Evolutionary conservation across 2,329 filamentous ascomycete genomes (phyloP).

Genomic region (Bisporella sp.): DNA sequence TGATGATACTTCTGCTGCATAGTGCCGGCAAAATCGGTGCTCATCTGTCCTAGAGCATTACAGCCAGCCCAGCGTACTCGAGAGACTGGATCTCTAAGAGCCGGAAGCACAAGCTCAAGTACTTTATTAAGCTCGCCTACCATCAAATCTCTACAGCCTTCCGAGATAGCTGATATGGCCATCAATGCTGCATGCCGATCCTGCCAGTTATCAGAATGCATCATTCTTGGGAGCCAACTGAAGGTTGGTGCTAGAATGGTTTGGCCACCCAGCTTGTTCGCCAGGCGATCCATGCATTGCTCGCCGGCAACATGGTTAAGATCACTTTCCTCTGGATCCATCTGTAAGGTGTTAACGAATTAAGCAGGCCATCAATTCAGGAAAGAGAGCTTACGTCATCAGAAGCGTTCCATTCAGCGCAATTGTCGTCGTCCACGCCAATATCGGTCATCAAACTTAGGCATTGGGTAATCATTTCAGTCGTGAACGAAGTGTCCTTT

Average conservation of each 20-base stretch:
- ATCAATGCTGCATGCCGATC: constrained; percentile 95
- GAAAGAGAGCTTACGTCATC: constrained; percentile 64
- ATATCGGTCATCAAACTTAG: constrained; percentile 97
- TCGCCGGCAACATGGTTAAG: constrained; percentile 96
- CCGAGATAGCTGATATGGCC: constrained; percentile 97
- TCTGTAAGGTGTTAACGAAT: constrained; percentile 39
- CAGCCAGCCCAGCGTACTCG: constrained; percentile 96
- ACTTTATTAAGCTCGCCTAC: constrained; percentile 90
- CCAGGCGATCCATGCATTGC: constrained; percentile 95
- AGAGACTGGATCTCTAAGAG: constrained; percentile 81
- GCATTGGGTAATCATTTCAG: constrained; percentile 97
- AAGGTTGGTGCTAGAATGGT: constrained; percentile 91
- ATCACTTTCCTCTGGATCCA: constrained; percentile 93
- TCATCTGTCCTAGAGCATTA: constrained; percentile 99
- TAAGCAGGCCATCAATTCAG: neutral
- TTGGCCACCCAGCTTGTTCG: constrained; percentile 93
- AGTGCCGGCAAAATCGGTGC: constrained; percentile 93
- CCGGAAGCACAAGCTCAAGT: constrained; percentile 87
- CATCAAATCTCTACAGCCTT: constrained; percentile 95
- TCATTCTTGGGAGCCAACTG: constrained; percentile 95
- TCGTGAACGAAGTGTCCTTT: constrained; percentile 86
- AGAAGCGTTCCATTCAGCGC: constrained; percentile 82
- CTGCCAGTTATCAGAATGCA: constrained; percentile 89
- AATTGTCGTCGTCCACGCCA: constrained; percentile 89
- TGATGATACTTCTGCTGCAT: constrained; percentile 97